phyloP scores from a whole-genome alignment of 1,139 yeast species.

The Lodderomyces metapsilosis region DNA sequence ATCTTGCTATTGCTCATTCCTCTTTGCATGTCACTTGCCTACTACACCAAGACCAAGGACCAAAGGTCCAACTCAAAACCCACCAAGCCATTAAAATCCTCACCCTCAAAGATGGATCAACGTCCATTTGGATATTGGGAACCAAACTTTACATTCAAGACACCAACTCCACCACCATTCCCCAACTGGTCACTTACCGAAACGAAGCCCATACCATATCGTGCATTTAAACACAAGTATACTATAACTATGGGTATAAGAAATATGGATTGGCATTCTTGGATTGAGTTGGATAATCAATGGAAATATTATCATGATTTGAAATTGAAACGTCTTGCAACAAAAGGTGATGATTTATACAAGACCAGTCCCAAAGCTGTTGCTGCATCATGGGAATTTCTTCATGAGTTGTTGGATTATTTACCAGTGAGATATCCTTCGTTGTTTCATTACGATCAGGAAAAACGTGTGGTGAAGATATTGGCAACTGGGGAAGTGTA shows the following conservation, averaged over 20 bases:
- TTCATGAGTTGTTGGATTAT: constrained; percentile 51
- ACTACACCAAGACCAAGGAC: constrained; percentile 2
- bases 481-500: constrained; percentile 49
- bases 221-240: constrained; percentile 62
- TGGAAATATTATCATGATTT: constrained; percentile 56
- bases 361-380: constrained; percentile 53
- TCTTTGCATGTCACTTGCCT: constrained; percentile 1
- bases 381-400: constrained; percentile 56
- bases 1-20: constrained; percentile 1
- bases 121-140: constrained; percentile 44
- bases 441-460: constrained; percentile 45
- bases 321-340: constrained; percentile 48
- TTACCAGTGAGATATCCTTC: constrained; percentile 60
- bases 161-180: constrained; percentile 50
- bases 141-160: constrained; percentile 45
- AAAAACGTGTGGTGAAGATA: constrained; percentile 49
- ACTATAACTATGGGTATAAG: constrained; percentile 64
- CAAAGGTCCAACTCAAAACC: constrained; percentile 1
- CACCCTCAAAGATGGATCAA: constrained; percentile 9
- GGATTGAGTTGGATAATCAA: constrained; percentile 68
- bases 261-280: constrained; percentile 53
- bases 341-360: constrained; percentile 47
- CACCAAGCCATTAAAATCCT: not conserved
- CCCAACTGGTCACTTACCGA: constrained; percentile 49
- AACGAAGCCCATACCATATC: constrained; percentile 57